A percentile compares a stretch with the other conserved stretches of the same genome.
These are phyloP conservation scores for Cryphonectria japonica DNA, from an alignment of 2,329 filamentous ascomycete genomes.

Conservation along the genomic window DNA sequence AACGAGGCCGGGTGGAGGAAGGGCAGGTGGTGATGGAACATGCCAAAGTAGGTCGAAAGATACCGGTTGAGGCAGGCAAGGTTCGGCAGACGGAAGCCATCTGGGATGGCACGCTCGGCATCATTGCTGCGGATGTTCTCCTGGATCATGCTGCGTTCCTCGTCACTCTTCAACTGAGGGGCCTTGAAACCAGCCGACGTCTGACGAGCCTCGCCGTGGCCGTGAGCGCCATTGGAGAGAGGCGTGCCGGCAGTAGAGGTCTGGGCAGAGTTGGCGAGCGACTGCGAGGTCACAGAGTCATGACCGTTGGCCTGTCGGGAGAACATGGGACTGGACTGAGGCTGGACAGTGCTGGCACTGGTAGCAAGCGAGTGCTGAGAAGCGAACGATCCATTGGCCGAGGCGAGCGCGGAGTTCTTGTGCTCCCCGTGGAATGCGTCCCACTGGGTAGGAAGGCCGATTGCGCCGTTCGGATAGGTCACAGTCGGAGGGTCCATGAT, in stretches of 20 bases:
- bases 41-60: constrained; percentile 91
- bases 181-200: constrained; percentile 71
- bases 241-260: constrained; percentile 72
- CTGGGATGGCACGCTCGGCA: constrained; percentile 78
- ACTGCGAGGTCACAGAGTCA: constrained; percentile 56
- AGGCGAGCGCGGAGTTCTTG: constrained; percentile 75
- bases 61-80: constrained; percentile 85
- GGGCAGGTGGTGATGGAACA: constrained; percentile 95
- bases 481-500: constrained; percentile 75
- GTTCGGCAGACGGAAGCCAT: constrained; percentile 86
- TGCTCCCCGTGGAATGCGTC: constrained; percentile 79
- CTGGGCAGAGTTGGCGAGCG: constrained; percentile 73
- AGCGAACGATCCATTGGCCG: constrained; percentile 69
- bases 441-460: constrained; percentile 80
- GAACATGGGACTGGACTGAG: constrained; percentile 44
- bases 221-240: constrained; percentile 69
- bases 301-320: constrained; percentile 64
- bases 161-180: constrained; percentile 81
- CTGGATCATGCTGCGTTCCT: constrained; percentile 82
- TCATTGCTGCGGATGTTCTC: constrained; percentile 85
- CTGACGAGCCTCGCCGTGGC: constrained; percentile 70
- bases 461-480: constrained; percentile 76
- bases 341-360: constrained; percentile 59
- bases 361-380: constrained; percentile 66
- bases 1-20: constrained; percentile 95